Conservation (phyloP, 164 flowering plant species). For the Pachysandra terminalis region DNA sequence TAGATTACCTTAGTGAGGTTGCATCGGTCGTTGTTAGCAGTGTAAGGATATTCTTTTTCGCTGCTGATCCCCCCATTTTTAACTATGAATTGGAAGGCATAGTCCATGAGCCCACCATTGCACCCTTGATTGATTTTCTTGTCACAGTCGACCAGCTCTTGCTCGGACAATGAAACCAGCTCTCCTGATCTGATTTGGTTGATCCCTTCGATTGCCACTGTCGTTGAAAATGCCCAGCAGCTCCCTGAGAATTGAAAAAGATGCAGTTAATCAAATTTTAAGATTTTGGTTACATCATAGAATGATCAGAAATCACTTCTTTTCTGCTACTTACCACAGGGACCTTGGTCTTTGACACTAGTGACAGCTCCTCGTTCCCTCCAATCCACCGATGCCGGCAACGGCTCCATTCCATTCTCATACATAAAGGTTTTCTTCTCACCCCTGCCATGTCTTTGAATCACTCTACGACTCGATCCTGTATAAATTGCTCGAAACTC, state of each 20-base stretch:
- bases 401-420: conserved; percentile 18
- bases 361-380: conserved; percentile 62
- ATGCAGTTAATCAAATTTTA: too few relatives aligned
- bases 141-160: conserved; percentile 39
- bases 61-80: conserved; percentile 33
- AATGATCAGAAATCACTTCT: too few relatives aligned
- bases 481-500: conserved; percentile 43
- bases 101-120: conserved; percentile 33
- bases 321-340: conserved; percentile 46
- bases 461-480: conserved; percentile 1
- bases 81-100: conserved; percentile 28
- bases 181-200: conserved; percentile 32
- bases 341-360: conserved; percentile 62
- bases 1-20: too few relatives aligned
- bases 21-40: conserved; percentile 24
- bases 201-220: conserved; percentile 35
- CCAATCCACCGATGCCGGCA: conserved; percentile 65
- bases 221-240: conserved; percentile 9
- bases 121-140: conserved; percentile 27
- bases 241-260: too few relatives aligned
- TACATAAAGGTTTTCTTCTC: conserved; percentile 19
- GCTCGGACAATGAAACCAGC: conserved; percentile 34
- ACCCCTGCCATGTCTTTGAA: conserved; percentile 16
- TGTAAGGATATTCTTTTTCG: conserved; percentile 31
- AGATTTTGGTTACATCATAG: too few relatives aligned